Percentiles rank a stretch among this genome's conserved stretches.
These are phyloP conservation scores for Pistacia atlantica DNA, from an alignment of 345 rosid species.

Conservation along the genomic window DNA sequence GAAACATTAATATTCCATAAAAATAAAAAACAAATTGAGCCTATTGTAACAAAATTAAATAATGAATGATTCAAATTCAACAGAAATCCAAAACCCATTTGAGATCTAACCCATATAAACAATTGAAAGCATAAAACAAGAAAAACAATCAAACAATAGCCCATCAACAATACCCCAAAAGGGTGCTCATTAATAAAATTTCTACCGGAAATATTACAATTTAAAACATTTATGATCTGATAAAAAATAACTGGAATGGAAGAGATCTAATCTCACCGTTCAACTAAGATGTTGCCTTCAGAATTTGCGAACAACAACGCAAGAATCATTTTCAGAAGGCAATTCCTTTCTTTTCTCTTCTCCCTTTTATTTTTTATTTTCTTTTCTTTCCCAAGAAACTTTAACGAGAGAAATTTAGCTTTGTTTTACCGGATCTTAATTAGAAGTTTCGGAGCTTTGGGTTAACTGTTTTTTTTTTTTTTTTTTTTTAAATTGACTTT, in stretches of 20 bases:
- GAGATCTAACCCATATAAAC: conserved; percentile 20
- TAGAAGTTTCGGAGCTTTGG: no score
- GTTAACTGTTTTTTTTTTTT: no score
- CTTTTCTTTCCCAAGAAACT: no score
- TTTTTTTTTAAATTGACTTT: no score
- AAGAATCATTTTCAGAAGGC: conserved; percentile 45
- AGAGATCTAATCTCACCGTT: conserved; percentile 48
- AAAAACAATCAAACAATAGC: background rate
- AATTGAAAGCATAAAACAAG: background rate
- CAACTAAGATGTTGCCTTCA: conserved; percentile 71
- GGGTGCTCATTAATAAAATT: background rate
- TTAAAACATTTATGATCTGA: background rate
- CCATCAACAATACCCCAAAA: background rate
- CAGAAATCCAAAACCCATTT: background rate
- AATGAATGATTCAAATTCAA: conserved; percentile 1
- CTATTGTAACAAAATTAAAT: background rate
- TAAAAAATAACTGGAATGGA: background rate
- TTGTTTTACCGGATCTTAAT: no score
- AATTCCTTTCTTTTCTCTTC: background rate
- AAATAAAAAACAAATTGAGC: background rate
- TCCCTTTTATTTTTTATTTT: no score
- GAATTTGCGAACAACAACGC: conserved; percentile 70
- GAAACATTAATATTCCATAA: no score
- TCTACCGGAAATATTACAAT: background rate
- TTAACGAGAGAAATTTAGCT: no score